Conservation (phyloP, 73 alveolate species). For the Vitrella brassicaformis region DNA sequence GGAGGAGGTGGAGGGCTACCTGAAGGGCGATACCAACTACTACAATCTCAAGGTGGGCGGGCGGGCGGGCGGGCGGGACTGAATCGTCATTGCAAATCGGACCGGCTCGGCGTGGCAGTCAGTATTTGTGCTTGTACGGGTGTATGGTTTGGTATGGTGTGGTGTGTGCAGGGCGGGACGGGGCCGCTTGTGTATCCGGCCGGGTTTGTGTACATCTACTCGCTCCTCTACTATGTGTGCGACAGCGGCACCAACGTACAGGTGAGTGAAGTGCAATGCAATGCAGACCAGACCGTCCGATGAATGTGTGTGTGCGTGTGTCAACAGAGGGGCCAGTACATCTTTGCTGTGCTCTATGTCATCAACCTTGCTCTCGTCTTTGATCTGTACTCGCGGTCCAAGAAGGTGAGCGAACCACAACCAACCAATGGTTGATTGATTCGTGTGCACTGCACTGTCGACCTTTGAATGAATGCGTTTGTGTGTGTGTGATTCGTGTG, state of each 20-base stretch:
- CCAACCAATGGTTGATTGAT: too few species aligned
- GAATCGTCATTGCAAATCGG: too few species aligned
- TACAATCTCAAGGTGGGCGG: constrained; percentile 34
- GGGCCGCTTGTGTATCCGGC: constrained; percentile 68
- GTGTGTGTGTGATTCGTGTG: too few species aligned
- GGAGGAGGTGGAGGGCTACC: constrained; percentile 42
- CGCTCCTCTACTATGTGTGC: constrained; percentile 33
- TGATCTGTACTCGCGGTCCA: constrained; percentile 28
- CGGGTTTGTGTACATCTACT: constrained; percentile 47
- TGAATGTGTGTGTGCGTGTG: too few species aligned
- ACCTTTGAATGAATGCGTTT: too few species aligned
- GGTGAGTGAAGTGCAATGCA: constrained; percentile 12
- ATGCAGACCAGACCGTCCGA: too few species aligned
- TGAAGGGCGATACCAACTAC: constrained; percentile 47
- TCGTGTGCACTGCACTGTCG: too few species aligned
- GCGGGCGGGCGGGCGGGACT: too few species aligned
- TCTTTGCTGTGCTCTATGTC: constrained; percentile 39
- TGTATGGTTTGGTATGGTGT: too few species aligned
- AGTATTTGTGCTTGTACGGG: too few species aligned
- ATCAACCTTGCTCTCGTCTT: constrained; percentile 14
- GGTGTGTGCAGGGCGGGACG: constrained; percentile 39
- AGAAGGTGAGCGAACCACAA: neutral
- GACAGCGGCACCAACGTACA: constrained; percentile 35
- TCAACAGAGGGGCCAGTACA: constrained; percentile 38
- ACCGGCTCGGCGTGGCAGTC: too few species aligned